These are phyloP conservation scores for Rhodotorula diobovata DNA, from an alignment of 768 basidiomycete genomes.

Conservation along the genomic window DNA sequence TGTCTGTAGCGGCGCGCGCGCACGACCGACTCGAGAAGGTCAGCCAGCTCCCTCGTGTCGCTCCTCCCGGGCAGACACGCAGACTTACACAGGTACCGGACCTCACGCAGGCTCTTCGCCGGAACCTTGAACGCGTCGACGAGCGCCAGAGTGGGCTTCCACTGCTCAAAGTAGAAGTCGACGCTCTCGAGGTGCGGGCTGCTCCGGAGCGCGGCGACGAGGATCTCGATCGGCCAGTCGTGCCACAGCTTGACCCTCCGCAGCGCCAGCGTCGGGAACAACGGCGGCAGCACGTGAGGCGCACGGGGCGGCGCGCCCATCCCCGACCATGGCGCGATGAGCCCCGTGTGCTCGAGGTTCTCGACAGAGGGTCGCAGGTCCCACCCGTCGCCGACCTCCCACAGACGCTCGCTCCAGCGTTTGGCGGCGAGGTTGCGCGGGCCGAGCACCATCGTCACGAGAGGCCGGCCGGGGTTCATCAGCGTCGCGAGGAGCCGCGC, in stretches of 20 bases:
- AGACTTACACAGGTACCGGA: constrained; percentile 4
- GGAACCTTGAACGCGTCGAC: not conserved
- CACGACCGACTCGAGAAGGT: not conserved
- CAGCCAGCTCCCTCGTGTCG: no score
- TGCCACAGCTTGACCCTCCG: not conserved
- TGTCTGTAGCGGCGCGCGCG: not conserved
- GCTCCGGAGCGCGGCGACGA: not conserved
- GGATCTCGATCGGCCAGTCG: not conserved
- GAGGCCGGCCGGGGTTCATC: not conserved
- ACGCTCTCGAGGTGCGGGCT: not conserved
- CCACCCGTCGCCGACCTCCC: not conserved
- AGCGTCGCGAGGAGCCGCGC: not conserved
- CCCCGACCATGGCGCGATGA: not conserved
- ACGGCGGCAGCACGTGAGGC: not conserved
- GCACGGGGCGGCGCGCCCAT: not conserved
- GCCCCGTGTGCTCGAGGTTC: constrained; percentile 9
- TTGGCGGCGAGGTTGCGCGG: not conserved
- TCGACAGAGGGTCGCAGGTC: not conserved
- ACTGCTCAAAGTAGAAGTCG: not conserved
- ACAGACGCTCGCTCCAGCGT: not conserved
- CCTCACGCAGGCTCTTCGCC: not conserved
- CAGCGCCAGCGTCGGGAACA: not conserved
- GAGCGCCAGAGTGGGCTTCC: not conserved
- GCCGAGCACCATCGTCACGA: not conserved
- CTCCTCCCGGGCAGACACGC: no score